Base-by-base conservation (phyloP, 176 grass and related monocot species). In the Tillandsia fasciculata region DNA sequence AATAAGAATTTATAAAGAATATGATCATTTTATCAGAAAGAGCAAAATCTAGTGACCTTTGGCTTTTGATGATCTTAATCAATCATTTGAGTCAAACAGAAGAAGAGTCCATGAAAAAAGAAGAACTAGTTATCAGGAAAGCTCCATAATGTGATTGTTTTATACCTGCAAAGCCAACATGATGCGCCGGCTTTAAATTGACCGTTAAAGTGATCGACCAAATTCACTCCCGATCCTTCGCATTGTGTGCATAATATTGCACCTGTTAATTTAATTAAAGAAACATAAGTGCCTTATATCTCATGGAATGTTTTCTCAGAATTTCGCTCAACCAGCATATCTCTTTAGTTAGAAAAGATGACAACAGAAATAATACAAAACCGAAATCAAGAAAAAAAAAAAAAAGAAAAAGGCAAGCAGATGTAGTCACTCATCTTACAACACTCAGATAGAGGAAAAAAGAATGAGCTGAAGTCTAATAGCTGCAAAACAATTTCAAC, bases 141-240 rank as follows among this genome's bases (percentile, higher is more conserved):
- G 29, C 8, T 47, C 11, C 11, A 7, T 27, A 15, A 27, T 52
- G 2, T 50, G 50, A 68, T 68, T 22, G 29, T 9, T 12, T 48
- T 73, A 72, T 90, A 99, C 94, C 89, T 99, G 84, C 94, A 99
- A 80, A 99, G 89, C 94, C 94, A 99, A 64, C 94, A 99, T 74
- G 82, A 52, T 63, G 64, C 84, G 68, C 94, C 89, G 50, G 77
- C 84, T 84, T 99, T 99, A 77, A 99, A 99, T 79, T 84, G 86
- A 26, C 94, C 89, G 72, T 83, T 59, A 76, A 93, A 99, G 72
- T 99, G 87, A 54, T 99, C 94, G 51, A 76, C 82, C 64, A 80
- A 78, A 90, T 99, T 93, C 28, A 90, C 94, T 68, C 82, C 94
- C 8, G 20, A 70, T 76, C 89, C 89, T 72, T 79, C 17, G 76